Conservation (phyloP, 306 rosid species). For the Albizia julibrissin region DNA sequence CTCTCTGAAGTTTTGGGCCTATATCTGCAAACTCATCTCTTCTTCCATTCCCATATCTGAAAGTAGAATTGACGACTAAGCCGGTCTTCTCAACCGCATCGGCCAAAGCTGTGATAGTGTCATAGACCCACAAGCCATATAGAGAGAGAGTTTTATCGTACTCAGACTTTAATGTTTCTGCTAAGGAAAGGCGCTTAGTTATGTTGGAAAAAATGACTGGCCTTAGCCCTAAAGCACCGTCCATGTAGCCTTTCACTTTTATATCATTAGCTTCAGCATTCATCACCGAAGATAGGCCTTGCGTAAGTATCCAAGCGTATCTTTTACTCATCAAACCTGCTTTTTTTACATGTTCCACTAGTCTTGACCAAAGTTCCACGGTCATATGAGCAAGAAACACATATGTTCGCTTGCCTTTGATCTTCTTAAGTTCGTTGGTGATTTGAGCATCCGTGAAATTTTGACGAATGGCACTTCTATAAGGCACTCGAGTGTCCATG, state of each 20-base stretch:
- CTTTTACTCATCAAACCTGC: slow-evolving; percentile 34
- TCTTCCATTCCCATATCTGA: not conserved
- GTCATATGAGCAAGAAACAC: slow-evolving; percentile 45
- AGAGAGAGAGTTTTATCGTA: not conserved
- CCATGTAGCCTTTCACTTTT: not conserved
- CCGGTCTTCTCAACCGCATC: not conserved
- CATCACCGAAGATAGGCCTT: slow-evolving; percentile 30
- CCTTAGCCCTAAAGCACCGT: not conserved
- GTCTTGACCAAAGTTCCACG: slow-evolving; percentile 2
- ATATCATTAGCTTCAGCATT: not conserved
- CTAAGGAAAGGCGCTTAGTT: not conserved
- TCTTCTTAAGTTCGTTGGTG: not conserved
- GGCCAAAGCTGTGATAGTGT: not conserved
- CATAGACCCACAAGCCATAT: not conserved
- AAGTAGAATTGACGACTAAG: not conserved
- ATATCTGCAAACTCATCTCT: not conserved
- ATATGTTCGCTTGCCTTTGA: not conserved
- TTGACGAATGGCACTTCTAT: slow-evolving; percentile 28
- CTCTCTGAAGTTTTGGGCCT: not conserved
- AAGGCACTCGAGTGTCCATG: not conserved
- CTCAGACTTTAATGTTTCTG: not conserved
- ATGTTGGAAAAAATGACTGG: not conserved
- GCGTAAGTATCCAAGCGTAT: slow-evolving; percentile 30
- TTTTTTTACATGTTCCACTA: slow-evolving; percentile 32
- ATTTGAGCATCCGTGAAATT: not conserved